Conservation (phyloP, 2,329 filamentous ascomycete genomes). For the Arthrobotrys musiformis region DNA sequence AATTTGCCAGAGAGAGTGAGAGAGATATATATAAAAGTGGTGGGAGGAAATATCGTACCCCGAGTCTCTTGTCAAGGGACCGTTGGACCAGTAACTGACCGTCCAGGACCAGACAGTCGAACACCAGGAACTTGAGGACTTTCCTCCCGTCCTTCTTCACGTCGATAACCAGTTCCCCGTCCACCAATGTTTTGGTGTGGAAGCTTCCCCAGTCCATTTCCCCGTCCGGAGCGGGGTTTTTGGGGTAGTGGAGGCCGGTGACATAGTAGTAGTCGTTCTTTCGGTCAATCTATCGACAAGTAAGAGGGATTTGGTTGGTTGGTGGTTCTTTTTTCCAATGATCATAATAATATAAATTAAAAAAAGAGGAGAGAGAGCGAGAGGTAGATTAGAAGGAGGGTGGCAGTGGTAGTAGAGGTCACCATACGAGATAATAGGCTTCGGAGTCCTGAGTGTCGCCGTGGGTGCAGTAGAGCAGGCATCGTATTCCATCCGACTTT, state of each 20-base stretch:
- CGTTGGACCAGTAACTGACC: constrained; percentile 78
- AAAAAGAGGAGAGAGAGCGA: neutral
- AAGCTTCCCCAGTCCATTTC: constrained; percentile 73
- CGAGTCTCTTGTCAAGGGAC: constrained; percentile 87
- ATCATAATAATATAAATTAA: neutral
- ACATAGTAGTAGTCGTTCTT: constrained; percentile 97
- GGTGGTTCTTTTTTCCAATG: neutral
- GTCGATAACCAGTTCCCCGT: constrained; percentile 93
- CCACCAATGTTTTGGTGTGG: constrained; percentile 83
- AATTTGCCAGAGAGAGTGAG: neutral
- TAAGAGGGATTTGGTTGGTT: constrained; percentile 12
- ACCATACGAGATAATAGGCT: constrained; percentile 75
- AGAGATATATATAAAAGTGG: neutral
- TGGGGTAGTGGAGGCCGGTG: constrained; percentile 81
- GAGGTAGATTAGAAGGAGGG: neutral
- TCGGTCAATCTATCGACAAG: constrained; percentile 75
- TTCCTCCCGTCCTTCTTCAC: constrained; percentile 73
- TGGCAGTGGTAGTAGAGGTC: neutral
- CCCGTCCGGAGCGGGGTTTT: constrained; percentile 63
- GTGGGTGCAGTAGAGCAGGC: constrained; percentile 86
- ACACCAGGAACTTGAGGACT: constrained; percentile 82
- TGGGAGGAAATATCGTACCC: constrained; percentile 60
- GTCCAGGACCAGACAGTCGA: constrained; percentile 89
- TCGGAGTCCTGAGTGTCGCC: constrained; percentile 72
- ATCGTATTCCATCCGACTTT: constrained; percentile 96